Evolutionary conservation across 495 filamentous ascomycete species (phyloP).

Genomic region (Neurospora discreta): DNA sequence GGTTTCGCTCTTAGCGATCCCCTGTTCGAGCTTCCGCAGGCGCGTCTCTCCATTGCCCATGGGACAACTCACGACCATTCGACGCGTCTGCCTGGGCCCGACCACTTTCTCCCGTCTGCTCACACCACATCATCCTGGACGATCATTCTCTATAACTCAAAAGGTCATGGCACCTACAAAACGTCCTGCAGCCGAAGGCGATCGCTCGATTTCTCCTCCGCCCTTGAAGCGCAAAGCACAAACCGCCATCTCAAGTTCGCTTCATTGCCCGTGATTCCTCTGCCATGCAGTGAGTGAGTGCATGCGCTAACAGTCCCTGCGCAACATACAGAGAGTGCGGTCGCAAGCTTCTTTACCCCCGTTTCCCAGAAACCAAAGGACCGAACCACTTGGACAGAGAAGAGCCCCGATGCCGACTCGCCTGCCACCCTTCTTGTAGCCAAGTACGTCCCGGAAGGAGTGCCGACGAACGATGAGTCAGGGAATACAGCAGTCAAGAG

Average conservation of each 20-base stretch:
- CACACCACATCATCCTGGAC: not conserved
- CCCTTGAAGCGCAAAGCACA: constrained; percentile 51
- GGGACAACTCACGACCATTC: not conserved
- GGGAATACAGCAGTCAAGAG: constrained; percentile 20
- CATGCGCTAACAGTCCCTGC: not conserved
- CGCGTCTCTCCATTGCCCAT: not conserved
- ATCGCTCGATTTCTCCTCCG: constrained; percentile 45
- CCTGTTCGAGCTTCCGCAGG: not conserved
- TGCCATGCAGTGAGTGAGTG: not conserved
- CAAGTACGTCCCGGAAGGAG: constrained; percentile 43
- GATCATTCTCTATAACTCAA: not conserved
- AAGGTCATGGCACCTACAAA: constrained; percentile 2
- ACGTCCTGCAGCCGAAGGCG: constrained; percentile 8
- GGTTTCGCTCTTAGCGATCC: constrained; percentile 8
- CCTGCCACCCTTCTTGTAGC: constrained; percentile 60
- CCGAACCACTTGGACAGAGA: constrained; percentile 60
- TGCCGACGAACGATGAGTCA: constrained; percentile 11
- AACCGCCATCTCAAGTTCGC: constrained; percentile 60
- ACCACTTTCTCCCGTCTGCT: not conserved
- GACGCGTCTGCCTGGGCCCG: not conserved
- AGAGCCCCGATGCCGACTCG: constrained; percentile 31
- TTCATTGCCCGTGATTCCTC: not conserved
- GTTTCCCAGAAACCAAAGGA: constrained; percentile 75
- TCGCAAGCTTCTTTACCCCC: constrained; percentile 84
- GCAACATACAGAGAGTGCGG: constrained; percentile 43